Evolutionary conservation across 1,284 basidiomycete species (phyloP).

Genomic region (Farysia itapuensis): DNA sequence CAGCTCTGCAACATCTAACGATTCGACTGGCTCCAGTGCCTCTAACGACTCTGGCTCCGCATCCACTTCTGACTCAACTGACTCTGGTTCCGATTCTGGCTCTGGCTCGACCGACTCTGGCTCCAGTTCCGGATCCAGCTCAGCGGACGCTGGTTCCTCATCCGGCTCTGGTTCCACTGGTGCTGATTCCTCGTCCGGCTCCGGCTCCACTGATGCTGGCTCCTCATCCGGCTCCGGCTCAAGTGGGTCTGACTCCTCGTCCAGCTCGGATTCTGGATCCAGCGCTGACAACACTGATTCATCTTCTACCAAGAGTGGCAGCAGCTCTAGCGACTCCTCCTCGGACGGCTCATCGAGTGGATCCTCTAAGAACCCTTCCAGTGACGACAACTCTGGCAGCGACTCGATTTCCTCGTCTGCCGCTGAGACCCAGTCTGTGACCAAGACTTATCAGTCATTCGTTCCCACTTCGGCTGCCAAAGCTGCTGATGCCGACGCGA

Average conservation of each 20-base stretch:
- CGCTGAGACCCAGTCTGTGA: not conserved
- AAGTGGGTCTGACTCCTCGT: conserved; percentile 1
- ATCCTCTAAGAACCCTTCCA: not conserved
- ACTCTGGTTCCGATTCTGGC: conserved; percentile 3
- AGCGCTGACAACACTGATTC: not conserved
- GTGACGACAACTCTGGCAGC: not conserved
- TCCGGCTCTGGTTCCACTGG: conserved; percentile 1
- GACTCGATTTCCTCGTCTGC: not conserved
- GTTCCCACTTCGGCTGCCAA: not conserved
- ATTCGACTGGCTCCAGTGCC: conserved; percentile 3
- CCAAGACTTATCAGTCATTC: conserved; percentile 1
- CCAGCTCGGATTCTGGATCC: conserved; percentile 8
- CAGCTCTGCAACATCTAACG: conserved; percentile 6
- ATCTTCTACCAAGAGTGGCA: not conserved
- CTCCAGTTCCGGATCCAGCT: conserved; percentile 1
- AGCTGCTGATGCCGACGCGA: no score
- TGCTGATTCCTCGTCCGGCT: conserved; percentile 1
- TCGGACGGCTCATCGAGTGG: conserved; percentile 6
- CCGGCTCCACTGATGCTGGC: not conserved
- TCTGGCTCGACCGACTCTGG: conserved; percentile 7
- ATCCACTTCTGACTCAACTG: conserved; percentile 9
- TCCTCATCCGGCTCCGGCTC: conserved; percentile 3
- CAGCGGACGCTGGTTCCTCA: not conserved
- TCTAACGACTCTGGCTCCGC: conserved; percentile 17
- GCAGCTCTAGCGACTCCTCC: conserved; percentile 2